phyloP scores from a whole-genome alignment of 306 rosid species.

The Phaseolus lunatus region DNA sequence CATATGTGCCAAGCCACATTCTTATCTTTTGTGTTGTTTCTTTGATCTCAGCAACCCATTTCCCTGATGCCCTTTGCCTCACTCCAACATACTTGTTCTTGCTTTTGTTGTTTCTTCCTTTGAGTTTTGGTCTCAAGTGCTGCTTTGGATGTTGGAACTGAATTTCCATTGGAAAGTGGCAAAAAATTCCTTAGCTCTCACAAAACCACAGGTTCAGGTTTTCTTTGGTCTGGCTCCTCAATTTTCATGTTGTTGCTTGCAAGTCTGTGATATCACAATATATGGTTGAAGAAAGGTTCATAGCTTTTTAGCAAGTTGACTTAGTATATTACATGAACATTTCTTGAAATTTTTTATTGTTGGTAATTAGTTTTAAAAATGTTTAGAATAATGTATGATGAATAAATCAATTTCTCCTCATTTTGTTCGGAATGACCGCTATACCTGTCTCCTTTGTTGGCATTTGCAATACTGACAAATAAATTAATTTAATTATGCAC shows the following conservation, averaged over 20 bases:
- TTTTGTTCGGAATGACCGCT: slow-evolving; percentile 39
- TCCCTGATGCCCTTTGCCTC: slow-evolving; percentile 89
- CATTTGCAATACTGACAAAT: slow-evolving; percentile 22
- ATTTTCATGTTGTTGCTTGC: slow-evolving; percentile 38
- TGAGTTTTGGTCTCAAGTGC: slow-evolving; percentile 46
- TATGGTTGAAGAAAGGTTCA: slow-evolving; percentile 39
- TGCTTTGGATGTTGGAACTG: slow-evolving; percentile 57
- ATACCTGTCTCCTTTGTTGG: slow-evolving; percentile 46
- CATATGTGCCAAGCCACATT: slow-evolving; percentile 97
- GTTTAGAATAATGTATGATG: slow-evolving; percentile 26
- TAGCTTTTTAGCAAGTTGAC: slow-evolving; percentile 44
- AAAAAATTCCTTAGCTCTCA: slow-evolving; percentile 2
- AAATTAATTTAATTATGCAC: too few relatives aligned
- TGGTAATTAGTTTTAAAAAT: not conserved
- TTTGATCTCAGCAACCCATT: slow-evolving; percentile 96
- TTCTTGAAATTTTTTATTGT: not conserved
- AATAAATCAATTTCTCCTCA: slow-evolving; percentile 43
- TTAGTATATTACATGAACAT: not conserved
- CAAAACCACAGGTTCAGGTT: slow-evolving; percentile 13
- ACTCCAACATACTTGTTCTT: slow-evolving; percentile 78
- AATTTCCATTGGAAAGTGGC: slow-evolving; percentile 60
- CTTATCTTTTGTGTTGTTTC: slow-evolving; percentile 86
- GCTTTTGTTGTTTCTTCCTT: slow-evolving; percentile 52
- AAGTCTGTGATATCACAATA: slow-evolving; percentile 32
- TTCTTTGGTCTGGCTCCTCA: not conserved